Percentiles rank a stretch among this genome's conserved stretches.
Conservation (phyloP, 1,284 basidiomycete species). For the Anthracocystis walkeri region DNA sequence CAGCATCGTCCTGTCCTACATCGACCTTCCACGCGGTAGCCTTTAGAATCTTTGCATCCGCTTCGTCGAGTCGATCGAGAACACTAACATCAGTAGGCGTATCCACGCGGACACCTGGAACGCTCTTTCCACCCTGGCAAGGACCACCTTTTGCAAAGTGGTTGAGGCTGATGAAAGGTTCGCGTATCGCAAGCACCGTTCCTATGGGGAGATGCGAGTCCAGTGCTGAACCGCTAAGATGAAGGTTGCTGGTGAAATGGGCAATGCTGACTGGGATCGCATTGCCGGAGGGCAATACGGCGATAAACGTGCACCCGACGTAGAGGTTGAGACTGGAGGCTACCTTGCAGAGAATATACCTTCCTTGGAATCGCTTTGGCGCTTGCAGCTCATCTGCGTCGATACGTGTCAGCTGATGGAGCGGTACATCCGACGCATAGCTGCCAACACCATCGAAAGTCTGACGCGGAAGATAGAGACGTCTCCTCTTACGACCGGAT, state of each 20-base stretch:
- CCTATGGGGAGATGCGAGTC: conserved; percentile 58
- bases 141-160: conserved; percentile 63
- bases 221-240: conserved; percentile 37
- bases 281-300: conserved; percentile 45
- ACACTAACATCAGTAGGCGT: conserved; percentile 66
- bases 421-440: conserved; percentile 51
- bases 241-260: conserved; percentile 63
- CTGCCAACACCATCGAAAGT: conserved; percentile 58
- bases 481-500: conserved; percentile 27
- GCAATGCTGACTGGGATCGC: conserved; percentile 60
- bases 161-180: conserved; percentile 63
- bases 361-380: conserved; percentile 45
- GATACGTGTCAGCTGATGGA: conserved; percentile 41
- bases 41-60: conserved; percentile 23
- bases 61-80: conserved; percentile 29
- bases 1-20: conserved; percentile 8
- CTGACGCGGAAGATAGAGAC: conserved; percentile 56
- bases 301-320: conserved; percentile 60
- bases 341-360: conserved; percentile 60
- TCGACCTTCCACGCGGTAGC: conserved; percentile 34
- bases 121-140: conserved; percentile 53
- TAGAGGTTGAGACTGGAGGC: conserved; percentile 60
- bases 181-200: conserved; percentile 61
- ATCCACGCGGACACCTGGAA: conserved; percentile 61
- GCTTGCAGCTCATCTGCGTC: conserved; percentile 53